Evolutionary conservation across 345 rosid species (phyloP).

Genomic region (Cardamine chenopodiifolia): DNA sequence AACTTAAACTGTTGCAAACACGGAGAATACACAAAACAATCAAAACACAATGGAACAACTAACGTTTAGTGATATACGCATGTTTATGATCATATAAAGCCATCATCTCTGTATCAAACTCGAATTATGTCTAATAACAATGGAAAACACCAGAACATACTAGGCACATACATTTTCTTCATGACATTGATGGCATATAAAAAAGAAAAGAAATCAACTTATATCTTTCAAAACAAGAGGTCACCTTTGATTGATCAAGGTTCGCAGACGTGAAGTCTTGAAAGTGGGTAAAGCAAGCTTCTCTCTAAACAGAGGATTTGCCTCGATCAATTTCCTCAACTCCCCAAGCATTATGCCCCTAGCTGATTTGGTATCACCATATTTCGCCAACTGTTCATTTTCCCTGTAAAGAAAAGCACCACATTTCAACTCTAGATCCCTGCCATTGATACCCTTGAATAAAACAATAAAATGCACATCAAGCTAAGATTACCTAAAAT

Average conservation of each 20-base stretch:
- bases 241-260: constrained; percentile 84
- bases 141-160: constrained; percentile 3
- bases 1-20: constrained; percentile 8
- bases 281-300: constrained; percentile 69
- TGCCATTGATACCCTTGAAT: neutral
- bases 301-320: constrained; percentile 80
- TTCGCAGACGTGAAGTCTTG: constrained; percentile 72
- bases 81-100: neutral
- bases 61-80: neutral
- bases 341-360: constrained; percentile 72
- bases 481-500: constrained; percentile 61
- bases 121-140: constrained; percentile 3
- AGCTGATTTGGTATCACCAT: constrained; percentile 85
- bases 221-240: neutral
- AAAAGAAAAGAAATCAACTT: neutral
- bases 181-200: neutral
- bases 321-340: constrained; percentile 77
- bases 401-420: constrained; percentile 46
- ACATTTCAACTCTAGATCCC: constrained; percentile 13
- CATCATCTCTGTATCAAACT: neutral
- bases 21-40: neutral
- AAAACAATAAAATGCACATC: neutral
- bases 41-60: neutral
- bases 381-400: constrained; percentile 84
- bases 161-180: neutral